Evolutionary conservation across 106 monocot genomes (phyloP), one percentile per base, ranked within the genome.

Genomic region (Platanthera zijinensis): DNA sequence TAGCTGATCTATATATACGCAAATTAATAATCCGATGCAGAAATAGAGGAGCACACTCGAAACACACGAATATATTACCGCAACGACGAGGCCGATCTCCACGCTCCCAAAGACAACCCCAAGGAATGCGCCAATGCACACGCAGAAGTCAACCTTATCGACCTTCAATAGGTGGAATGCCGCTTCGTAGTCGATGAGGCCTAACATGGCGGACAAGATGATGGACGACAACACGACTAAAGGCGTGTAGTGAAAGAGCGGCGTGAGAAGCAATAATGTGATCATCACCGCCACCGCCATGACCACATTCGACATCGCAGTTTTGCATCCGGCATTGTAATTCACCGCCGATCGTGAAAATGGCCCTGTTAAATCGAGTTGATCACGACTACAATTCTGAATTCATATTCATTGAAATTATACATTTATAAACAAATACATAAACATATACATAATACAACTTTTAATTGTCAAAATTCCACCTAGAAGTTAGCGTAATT

Each of bases 291-390:
- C 85, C 10, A 59, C 56, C 22, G 96, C 83, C 93, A 93, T 93
- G 62, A 97, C 86, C 0, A 94, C 79, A 73, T 97, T 97, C 5
- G 96, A 97, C 83, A 94, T 76, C 3, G 96, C 90, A 4, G 96
- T 92, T 82, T 93, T 93, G 89, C 96, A 93, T 1, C 96, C 96
- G 30, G 96, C 93, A 22, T 96, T 90, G 83, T 85, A 90, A 84
- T 96, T 96, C 71, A 96, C 96, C 6, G 96, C 96, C 14, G 96
- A 87, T 50, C 90, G 70, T 3, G 96, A 96, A 67, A 96, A 96
- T 8, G 95, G 92, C 12, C 92, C 95, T 89, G 74, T 3, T 39
- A 39, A 5, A 57, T 32, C 21, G 9, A 53, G 50, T 74, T 7
- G 53, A 14, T 14, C 14, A 53, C 2, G 64, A 25, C 22, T n/a